These are phyloP conservation scores for Scalesia atractyloides DNA, from an alignment of 129 eudicot genomes.

Conservation along the genomic window DNA sequence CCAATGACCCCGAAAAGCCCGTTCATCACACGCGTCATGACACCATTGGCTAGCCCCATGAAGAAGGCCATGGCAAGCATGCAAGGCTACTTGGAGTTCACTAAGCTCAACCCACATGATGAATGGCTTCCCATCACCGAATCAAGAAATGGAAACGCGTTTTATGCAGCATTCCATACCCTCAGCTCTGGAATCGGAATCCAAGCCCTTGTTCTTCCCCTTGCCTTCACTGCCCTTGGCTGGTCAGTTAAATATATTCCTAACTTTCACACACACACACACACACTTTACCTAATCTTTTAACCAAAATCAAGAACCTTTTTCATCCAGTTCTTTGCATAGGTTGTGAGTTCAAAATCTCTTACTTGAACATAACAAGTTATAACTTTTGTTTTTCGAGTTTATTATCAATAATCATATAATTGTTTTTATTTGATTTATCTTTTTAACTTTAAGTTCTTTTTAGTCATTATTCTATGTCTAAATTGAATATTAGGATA, in stretches of 20 bases:
- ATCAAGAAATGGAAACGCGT: conserved; percentile 73
- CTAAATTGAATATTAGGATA: too few relatives aligned
- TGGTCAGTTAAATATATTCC: conserved; percentile 40
- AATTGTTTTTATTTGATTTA: too few relatives aligned
- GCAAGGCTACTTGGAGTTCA: conserved; percentile 58
- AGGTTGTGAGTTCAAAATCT: background rate
- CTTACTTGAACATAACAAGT: background rate
- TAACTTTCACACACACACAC: background rate
- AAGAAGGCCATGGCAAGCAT: conserved; percentile 55
- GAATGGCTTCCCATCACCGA: conserved; percentile 91
- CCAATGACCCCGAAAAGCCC: conserved; percentile 54
- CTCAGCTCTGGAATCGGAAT: conserved; percentile 79
- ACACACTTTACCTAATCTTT: background rate
- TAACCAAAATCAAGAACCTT: background rate
- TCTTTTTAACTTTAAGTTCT: too few relatives aligned
- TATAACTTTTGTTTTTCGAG: too few relatives aligned
- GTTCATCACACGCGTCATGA: conserved; percentile 42
- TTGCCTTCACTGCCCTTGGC: conserved; percentile 76
- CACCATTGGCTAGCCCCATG: conserved; percentile 71
- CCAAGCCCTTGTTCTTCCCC: conserved; percentile 81
- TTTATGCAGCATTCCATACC: conserved; percentile 79
- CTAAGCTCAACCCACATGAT: conserved; percentile 78
- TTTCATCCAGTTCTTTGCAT: background rate
- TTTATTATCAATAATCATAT: too few relatives aligned
- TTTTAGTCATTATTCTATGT: too few relatives aligned